Percentiles rank a stretch among this genome's conserved stretches.
phyloP scores from a whole-genome alignment of 306 rosid species.

The Malus sieversii region DNA sequence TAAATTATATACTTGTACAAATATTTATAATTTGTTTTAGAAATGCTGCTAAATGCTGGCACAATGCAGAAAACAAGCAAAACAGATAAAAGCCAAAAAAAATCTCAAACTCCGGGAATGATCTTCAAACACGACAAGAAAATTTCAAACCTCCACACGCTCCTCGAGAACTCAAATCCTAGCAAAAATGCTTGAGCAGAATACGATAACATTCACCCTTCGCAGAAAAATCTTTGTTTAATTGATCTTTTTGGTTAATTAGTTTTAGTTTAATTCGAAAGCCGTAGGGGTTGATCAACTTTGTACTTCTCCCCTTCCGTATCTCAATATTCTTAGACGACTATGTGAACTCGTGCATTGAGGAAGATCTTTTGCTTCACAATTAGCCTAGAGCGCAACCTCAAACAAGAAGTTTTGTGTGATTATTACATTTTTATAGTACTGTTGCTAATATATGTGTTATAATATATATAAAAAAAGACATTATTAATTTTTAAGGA shows the following conservation, averaged over 20 bases:
- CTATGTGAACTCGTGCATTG: background rate
- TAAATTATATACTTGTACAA: background rate
- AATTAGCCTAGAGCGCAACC: background rate
- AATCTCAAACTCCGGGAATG: conserved; percentile 7
- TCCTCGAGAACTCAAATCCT: background rate
- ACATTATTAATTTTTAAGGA: background rate
- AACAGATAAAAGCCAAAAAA: background rate
- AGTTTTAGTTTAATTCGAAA: background rate
- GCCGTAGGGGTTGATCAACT: background rate
- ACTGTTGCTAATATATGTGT: background rate
- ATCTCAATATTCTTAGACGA: background rate
- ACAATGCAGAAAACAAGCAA: background rate
- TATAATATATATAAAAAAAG: too few relatives aligned
- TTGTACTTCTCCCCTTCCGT: background rate
- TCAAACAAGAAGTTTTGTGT: background rate
- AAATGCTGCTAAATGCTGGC: background rate
- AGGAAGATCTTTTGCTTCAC: background rate
- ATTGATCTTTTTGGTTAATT: background rate
- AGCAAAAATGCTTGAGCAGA: background rate
- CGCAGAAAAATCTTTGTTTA: background rate
- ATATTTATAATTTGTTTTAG: background rate
- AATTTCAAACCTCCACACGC: conserved; percentile 8
- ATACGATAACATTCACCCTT: background rate
- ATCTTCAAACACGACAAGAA: conserved; percentile 8
- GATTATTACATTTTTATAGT: background rate